These are phyloP conservation scores for Aspergillus bertholletiae DNA, from an alignment of 495 filamentous ascomycete genomes.

Conservation along the genomic window DNA sequence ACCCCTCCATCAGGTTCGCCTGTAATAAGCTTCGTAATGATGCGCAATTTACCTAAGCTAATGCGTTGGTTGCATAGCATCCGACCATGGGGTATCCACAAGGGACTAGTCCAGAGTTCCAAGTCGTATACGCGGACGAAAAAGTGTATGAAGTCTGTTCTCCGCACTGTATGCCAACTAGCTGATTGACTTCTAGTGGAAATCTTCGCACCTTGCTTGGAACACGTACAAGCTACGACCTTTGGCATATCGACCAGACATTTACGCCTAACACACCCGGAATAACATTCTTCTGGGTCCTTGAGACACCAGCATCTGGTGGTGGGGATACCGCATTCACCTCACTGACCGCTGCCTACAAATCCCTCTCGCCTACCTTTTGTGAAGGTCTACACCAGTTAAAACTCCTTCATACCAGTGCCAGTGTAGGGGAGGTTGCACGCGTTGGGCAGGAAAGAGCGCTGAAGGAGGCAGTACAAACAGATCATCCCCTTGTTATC, in stretches of 20 bases:
- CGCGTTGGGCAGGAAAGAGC: conserved; percentile 9
- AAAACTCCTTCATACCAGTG: conserved; percentile 10
- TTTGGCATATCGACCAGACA: conserved; percentile 12
- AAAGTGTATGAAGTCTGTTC: conserved; percentile 1
- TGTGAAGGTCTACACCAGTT: conserved; percentile 4
- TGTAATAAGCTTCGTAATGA: neutral
- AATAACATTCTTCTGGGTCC: conserved; percentile 7
- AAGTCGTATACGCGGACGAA: conserved; percentile 10
- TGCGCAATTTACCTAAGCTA: neutral
- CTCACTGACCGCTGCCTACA: conserved; percentile 7
- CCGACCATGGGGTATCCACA: conserved; percentile 12
- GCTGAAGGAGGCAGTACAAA: conserved; percentile 9
- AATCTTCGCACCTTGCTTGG: conserved; percentile 7
- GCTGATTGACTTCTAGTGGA: neutral
- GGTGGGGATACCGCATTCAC: conserved; percentile 10
- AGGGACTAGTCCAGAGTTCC: conserved; percentile 8
- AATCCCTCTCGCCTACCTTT: conserved; percentile 7
- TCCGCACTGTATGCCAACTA: neutral
- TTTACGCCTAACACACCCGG: conserved; percentile 11
- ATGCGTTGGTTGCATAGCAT: neutral
- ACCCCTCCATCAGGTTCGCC: conserved; percentile 2
- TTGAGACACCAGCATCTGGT: conserved; percentile 7
- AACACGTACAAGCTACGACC: conserved; percentile 11
- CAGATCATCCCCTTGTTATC: conserved; percentile 10
- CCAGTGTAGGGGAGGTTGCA: conserved; percentile 9